phyloP scores from a whole-genome alignment of 345 rosid genomes.

The Citrus trifoliata region DNA sequence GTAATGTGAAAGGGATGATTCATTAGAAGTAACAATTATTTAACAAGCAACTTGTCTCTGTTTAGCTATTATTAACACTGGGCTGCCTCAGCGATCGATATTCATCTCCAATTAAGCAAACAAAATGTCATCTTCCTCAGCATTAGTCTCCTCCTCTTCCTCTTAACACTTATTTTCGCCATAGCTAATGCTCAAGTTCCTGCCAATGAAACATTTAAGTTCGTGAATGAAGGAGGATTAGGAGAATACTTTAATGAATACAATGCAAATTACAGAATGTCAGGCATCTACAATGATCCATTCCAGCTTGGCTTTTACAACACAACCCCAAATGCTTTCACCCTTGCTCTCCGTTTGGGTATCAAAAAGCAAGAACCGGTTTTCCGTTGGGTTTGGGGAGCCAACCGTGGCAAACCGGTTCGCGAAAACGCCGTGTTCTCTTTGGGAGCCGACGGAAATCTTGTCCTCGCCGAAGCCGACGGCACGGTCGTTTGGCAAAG shows the following conservation, averaged over 20 bases:
- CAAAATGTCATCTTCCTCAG: constrained; percentile 4
- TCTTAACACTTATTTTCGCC: constrained; percentile 12
- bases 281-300: constrained; percentile 18
- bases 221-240: constrained; percentile 41
- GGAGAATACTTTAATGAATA: constrained; percentile 35
- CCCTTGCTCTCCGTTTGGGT: constrained; percentile 50
- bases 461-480: constrained; percentile 50
- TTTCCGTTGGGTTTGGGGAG: constrained; percentile 70
- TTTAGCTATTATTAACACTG: no score
- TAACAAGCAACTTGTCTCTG: no score
- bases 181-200: constrained; percentile 37
- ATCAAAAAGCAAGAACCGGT: constrained; percentile 29
- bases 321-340: constrained; percentile 60
- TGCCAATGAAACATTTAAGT: constrained; percentile 27
- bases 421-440: constrained; percentile 51
- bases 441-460: constrained; percentile 52
- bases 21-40: no score
- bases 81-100: no score
- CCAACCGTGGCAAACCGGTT: constrained; percentile 64
- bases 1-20: no score
- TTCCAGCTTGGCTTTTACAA: constrained; percentile 60
- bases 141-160: constrained; percentile 1
- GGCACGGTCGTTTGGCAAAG: constrained; percentile 62
- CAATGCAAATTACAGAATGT: constrained; percentile 27
- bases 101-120: no score